Conservation (phyloP, 345 rosid genomes). For the Gossypium sturtianum region DNA sequence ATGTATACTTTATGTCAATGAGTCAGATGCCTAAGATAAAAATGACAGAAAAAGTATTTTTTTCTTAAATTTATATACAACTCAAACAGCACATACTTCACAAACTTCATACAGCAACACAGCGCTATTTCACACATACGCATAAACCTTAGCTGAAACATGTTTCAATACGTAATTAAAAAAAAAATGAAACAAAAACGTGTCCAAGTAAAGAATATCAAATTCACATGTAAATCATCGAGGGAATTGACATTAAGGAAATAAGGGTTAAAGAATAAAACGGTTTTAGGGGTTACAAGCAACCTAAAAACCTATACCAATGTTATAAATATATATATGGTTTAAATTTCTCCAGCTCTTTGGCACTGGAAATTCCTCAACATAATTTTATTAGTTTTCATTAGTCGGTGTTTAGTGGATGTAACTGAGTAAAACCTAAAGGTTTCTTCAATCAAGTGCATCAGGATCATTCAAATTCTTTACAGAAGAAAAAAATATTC, state of each 20-base stretch:
- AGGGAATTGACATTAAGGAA: too few species aligned
- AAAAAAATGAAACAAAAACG: too few species aligned
- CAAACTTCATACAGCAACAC: background rate
- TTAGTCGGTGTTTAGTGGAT: background rate
- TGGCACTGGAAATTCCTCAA: background rate
- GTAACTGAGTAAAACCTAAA: background rate
- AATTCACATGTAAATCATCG: too few species aligned
- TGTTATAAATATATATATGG: background rate
- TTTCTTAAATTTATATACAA: background rate
- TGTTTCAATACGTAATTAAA: too few species aligned
- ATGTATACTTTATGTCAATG: background rate
- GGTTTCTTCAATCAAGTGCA: background rate
- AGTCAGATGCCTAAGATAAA: background rate
- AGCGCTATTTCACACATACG: background rate
- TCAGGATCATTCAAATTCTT: too few species aligned
- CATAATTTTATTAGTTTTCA: background rate
- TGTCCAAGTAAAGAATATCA: too few species aligned
- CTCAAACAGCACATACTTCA: background rate
- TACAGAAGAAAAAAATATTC: background rate
- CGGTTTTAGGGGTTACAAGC: background rate
- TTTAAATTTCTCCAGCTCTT: background rate
- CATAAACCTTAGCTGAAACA: background rate
- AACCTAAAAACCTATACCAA: background rate
- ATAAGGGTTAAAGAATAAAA: background rate
- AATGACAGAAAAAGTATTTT: background rate